Percentiles rank a stretch among this genome's conserved stretches.
Conservation (phyloP, 139 green algal species). For the Volvox reticuliferus region DNA sequence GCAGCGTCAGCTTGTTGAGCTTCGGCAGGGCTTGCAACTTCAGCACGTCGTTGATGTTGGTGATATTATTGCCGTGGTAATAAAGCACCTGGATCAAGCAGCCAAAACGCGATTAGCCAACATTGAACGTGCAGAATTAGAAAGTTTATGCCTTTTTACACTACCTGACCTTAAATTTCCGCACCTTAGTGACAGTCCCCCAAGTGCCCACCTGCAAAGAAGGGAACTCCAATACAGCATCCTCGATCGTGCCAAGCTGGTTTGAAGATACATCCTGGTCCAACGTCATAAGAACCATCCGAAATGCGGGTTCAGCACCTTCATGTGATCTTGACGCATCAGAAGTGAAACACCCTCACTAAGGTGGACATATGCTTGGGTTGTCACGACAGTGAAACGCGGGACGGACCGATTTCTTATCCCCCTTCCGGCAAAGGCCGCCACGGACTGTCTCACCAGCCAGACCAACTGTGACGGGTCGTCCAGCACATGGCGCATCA, state of each 20-base stretch:
- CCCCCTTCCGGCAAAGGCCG: too few relatives aligned
- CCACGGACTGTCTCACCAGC: slow-evolving; percentile 38
- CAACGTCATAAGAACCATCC: not conserved
- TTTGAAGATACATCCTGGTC: slow-evolving; percentile 51
- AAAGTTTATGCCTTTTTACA: too few relatives aligned
- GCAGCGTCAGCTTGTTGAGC: slow-evolving; percentile 65
- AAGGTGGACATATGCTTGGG: too few relatives aligned
- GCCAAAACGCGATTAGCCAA: too few relatives aligned
- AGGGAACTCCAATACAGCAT: slow-evolving; percentile 52
- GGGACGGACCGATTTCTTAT: too few relatives aligned
- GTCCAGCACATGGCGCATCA: slow-evolving; percentile 50
- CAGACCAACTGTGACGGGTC: slow-evolving; percentile 53
- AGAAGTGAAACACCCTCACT: too few relatives aligned
- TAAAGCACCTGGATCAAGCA: slow-evolving; percentile 47
- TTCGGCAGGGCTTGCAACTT: slow-evolving; percentile 53
- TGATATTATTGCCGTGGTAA: slow-evolving; percentile 61
- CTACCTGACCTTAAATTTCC: too few relatives aligned
- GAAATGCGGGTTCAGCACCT: too few relatives aligned
- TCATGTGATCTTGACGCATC: too few relatives aligned
- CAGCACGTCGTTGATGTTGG: slow-evolving; percentile 56
- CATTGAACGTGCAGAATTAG: too few relatives aligned
- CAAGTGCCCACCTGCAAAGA: slow-evolving; percentile 45
- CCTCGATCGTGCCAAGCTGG: slow-evolving; percentile 56
- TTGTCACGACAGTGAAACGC: too few relatives aligned
- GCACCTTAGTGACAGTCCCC: too few relatives aligned